These are phyloP conservation scores for Wickerhamomyces bisporus DNA, from an alignment of 805 yeast species.

Conservation along the genomic window DNA sequence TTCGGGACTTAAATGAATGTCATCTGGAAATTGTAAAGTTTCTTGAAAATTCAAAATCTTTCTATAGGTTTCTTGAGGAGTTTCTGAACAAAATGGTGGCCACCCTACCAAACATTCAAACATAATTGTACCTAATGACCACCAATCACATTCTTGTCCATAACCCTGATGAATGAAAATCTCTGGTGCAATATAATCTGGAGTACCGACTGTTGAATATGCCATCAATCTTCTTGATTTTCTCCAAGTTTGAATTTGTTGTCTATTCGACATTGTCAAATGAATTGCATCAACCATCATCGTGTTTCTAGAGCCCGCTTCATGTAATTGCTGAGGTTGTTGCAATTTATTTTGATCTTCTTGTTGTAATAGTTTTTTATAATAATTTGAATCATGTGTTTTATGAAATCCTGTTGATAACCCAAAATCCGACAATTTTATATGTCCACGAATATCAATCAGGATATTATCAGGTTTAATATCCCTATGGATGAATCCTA, in stretches of 20 bases:
- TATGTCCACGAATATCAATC: constrained; percentile 83
- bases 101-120: constrained; percentile 95
- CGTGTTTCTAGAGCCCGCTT: constrained; percentile 54
- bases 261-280: constrained; percentile 92
- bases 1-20: constrained; percentile 78
- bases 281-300: constrained; percentile 93
- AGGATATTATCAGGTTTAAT: constrained; percentile 95
- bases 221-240: constrained; percentile 80
- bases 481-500: constrained; percentile 96
- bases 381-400: constrained; percentile 86
- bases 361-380: constrained; percentile 62
- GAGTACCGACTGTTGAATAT: constrained; percentile 96
- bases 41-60: constrained; percentile 89
- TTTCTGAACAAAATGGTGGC: constrained; percentile 94
- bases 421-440: constrained; percentile 93
- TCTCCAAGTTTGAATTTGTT: constrained; percentile 69
- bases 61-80: constrained; percentile 91
- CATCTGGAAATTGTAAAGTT: constrained; percentile 85
- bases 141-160: constrained; percentile 95
- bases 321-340: constrained; percentile 30
- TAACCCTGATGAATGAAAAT: constrained; percentile 83
- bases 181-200: constrained; percentile 98
- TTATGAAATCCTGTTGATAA: constrained; percentile 95
- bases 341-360: constrained; percentile 49
- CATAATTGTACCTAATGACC: constrained; percentile 97